These are phyloP conservation scores for Schizopora paradoxa DNA, from an alignment of 1,284 basidiomycete species.

Conservation along the genomic window DNA sequence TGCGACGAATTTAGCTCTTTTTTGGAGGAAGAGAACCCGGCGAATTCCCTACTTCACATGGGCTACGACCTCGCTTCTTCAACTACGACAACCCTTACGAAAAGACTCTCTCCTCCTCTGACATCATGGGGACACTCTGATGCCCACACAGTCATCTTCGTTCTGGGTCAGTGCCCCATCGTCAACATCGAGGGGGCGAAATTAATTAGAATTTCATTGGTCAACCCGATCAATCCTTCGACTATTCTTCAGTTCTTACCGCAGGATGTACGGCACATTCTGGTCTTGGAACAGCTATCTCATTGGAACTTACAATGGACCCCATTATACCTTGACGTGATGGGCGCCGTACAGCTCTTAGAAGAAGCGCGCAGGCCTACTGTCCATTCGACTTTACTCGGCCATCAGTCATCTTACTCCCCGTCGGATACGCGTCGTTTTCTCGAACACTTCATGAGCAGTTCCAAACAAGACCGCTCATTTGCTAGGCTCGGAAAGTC, in stretches of 20 bases:
- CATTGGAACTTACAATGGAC: constrained; percentile 83
- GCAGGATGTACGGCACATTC: constrained; percentile 58
- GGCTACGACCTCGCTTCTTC: too few species aligned
- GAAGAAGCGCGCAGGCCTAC: constrained; percentile 44
- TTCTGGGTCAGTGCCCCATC: constrained; percentile 54
- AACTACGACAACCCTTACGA: too few species aligned
- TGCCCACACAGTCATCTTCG: constrained; percentile 65
- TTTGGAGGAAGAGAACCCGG: too few species aligned
- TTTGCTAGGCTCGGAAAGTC: constrained; percentile 38
- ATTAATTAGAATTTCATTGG: constrained; percentile 66
- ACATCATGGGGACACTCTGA: constrained; percentile 38
- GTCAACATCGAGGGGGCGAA: constrained; percentile 52
- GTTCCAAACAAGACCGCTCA: constrained; percentile 33
- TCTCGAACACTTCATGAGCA: constrained; percentile 35
- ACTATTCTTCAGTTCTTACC: constrained; percentile 65
- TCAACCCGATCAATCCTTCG: constrained; percentile 69
- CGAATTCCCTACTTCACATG: too few species aligned
- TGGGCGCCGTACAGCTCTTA: constrained; percentile 65
- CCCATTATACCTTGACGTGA: constrained; percentile 80
- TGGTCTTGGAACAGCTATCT: constrained; percentile 81
- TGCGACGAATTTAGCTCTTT: too few species aligned
- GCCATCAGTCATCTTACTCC: constrained; percentile 40
- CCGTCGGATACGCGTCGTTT: constrained; percentile 43
- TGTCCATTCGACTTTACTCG: constrained; percentile 60
- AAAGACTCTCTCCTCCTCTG: too few species aligned